A percentile compares a stretch with the other conserved stretches of the same genome.
Conservation (phyloP, 176 grass and related monocot species). For the Poa annua region DNA sequence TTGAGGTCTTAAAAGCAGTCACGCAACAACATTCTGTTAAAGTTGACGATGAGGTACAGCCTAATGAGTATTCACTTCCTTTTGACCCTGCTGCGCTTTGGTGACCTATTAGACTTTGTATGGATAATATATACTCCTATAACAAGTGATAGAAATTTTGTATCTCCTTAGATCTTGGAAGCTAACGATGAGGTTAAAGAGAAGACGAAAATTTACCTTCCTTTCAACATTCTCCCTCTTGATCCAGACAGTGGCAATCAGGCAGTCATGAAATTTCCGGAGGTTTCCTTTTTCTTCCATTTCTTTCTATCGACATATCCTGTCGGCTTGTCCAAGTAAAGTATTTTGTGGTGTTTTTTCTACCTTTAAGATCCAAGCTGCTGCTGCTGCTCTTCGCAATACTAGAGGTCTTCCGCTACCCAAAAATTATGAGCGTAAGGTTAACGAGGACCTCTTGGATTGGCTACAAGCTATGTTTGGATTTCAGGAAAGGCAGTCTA, state of each 20-base stretch:
- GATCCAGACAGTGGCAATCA: conserved; percentile 94
- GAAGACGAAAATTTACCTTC: conserved; percentile 81
- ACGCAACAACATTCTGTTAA: conserved; percentile 79
- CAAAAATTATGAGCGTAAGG: conserved; percentile 77
- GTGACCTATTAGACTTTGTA: conserved; percentile 30
- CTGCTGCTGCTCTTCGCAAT: conserved; percentile 77
- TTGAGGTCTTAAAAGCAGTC: conserved; percentile 94
- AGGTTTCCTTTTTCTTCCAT: conserved; percentile 53
- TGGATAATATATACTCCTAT: conserved; percentile 15
- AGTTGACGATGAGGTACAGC: conserved; percentile 84
- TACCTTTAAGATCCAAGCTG: conserved; percentile 84
- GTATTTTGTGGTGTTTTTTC: conserved; percentile 40
- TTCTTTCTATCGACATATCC: neutral
- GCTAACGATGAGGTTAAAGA: conserved; percentile 77
- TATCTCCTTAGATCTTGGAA: conserved; percentile 81
- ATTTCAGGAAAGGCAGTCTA: conserved; percentile 79
- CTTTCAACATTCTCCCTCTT: conserved; percentile 97
- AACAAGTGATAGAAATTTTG: conserved; percentile 24
- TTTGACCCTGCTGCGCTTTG: conserved; percentile 16
- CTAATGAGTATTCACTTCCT: conserved; percentile 29
- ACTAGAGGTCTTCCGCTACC: conserved; percentile 87
- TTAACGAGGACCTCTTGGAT: conserved; percentile 89
- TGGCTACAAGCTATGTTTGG: conserved; percentile 99
- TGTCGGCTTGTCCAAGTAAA: conserved; percentile 37
- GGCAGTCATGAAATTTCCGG: conserved; percentile 83